These are phyloP conservation scores for Huntiella abstrusa DNA, from an alignment of 2,329 filamentous ascomycete genomes.

Conservation along the genomic window DNA sequence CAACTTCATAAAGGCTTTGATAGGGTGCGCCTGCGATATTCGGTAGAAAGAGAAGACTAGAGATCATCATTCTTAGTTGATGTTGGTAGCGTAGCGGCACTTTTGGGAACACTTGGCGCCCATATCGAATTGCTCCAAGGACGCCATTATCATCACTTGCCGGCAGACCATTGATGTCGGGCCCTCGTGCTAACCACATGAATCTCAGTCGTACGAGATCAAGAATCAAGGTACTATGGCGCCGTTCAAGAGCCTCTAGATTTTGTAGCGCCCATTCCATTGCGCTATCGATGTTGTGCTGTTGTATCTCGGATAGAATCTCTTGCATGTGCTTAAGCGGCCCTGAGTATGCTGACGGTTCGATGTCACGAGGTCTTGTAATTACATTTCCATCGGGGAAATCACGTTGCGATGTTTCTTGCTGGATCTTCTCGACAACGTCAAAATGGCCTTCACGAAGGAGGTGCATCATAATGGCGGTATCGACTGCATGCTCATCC, in stretches of 20 bases:
- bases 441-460: constrained; percentile 84
- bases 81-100: constrained; percentile 70
- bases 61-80: constrained; percentile 22
- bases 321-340: constrained; percentile 82
- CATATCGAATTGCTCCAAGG: constrained; percentile 54
- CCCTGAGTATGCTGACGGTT: neutral
- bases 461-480: constrained; percentile 90
- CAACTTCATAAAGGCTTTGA: constrained; percentile 53
- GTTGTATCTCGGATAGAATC: constrained; percentile 38
- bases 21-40: constrained; percentile 69
- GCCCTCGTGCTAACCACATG: constrained; percentile 65
- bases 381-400: too few species aligned
- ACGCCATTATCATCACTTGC: constrained; percentile 36
- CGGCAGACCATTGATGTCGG: constrained; percentile 32
- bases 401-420: constrained; percentile 30
- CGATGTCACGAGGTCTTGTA: too few species aligned
- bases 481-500: constrained; percentile 63
- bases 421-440: constrained; percentile 69
- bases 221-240: constrained; percentile 87
- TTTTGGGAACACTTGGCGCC: constrained; percentile 48
- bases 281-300: constrained; percentile 56
- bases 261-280: constrained; percentile 72
- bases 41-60: constrained; percentile 59
- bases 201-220: constrained; percentile 83
- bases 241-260: constrained; percentile 49